Conservation (phyloP, 257 asterid species). For the Solanum paucissectum region DNA sequence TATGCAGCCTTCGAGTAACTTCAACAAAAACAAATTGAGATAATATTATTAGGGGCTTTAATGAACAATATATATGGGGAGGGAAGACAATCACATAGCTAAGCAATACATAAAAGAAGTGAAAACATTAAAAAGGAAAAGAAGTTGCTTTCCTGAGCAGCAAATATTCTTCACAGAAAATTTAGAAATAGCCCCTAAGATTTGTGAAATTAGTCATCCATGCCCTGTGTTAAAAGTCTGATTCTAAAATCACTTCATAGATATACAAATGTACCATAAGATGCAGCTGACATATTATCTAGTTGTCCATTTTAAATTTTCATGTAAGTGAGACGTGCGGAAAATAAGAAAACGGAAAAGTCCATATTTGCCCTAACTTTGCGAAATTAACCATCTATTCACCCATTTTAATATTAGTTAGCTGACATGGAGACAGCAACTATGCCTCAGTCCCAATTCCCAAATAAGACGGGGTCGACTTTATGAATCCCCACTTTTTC, state of each 20-base stretch:
- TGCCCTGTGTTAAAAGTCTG: neutral
- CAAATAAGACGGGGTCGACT: neutral
- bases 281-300: neutral
- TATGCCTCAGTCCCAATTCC: neutral
- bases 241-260: neutral
- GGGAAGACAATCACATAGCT: neutral
- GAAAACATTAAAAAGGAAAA: neutral
- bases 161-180: neutral
- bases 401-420: neutral
- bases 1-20: conserved; percentile 34
- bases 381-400: neutral
- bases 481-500: neutral
- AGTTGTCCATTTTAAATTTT: neutral
- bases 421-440: neutral
- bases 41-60: conserved; percentile 2
- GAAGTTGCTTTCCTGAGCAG: neutral
- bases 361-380: neutral
- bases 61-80: neutral
- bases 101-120: neutral
- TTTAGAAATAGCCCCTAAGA: neutral
- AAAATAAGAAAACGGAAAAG: neutral
- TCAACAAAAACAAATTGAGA: conserved; percentile 18
- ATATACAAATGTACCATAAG: neutral
- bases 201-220: neutral
- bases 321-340: neutral